These are phyloP conservation scores for Eucalyptus marginata DNA, from an alignment of 345 rosid species.

Conservation along the genomic window DNA sequence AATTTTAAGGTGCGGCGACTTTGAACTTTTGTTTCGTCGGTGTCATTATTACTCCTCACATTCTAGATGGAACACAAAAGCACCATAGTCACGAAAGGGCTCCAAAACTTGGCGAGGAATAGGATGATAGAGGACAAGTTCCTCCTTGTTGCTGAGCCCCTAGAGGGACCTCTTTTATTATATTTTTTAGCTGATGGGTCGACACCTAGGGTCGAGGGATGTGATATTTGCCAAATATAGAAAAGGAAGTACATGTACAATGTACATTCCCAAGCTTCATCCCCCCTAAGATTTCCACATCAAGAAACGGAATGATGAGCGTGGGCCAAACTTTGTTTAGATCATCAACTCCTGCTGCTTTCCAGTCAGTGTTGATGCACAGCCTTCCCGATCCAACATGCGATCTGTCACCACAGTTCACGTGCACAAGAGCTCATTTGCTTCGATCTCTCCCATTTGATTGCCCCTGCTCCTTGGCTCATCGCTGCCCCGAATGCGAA, in stretches of 20 bases:
- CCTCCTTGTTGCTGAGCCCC: neutral
- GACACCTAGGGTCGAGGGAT: neutral
- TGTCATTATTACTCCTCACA: neutral
- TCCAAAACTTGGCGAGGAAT: neutral
- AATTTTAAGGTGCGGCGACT: neutral
- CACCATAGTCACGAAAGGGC: neutral
- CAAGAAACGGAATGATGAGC: neutral
- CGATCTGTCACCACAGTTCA: neutral
- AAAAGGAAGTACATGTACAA: neutral
- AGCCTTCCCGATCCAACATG: neutral
- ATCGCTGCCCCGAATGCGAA: neutral
- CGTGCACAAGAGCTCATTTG: neutral
- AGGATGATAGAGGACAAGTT: neutral
- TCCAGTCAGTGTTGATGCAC: neutral
- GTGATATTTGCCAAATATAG: neutral
- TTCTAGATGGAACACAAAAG: neutral
- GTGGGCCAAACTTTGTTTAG: neutral
- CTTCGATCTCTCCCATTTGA: neutral
- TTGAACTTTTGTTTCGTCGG: neutral
- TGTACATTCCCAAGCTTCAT: neutral
- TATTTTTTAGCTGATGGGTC: neutral
- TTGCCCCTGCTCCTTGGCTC: neutral
- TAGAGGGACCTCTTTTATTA: neutral
- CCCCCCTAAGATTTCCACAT: neutral
- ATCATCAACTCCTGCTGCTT: neutral